phyloP scores from a whole-genome alignment of 1,284 basidiomycete genomes.

The Melampsora larici-populina region DNA sequence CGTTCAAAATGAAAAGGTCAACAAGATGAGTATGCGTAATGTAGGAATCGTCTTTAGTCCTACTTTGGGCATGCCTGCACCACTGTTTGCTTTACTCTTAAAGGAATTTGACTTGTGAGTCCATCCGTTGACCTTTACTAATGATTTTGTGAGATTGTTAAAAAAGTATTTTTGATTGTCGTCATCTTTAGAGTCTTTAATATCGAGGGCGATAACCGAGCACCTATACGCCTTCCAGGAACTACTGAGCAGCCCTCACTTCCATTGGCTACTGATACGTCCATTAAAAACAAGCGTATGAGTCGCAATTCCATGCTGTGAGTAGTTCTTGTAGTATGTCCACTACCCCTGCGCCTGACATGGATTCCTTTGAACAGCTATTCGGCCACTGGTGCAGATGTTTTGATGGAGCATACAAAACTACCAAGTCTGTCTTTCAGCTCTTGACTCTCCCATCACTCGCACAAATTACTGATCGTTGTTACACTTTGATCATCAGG shows the following conservation, averaged over 20 bases:
- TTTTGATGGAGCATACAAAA: constrained; percentile 40
- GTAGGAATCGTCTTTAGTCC: constrained; percentile 97
- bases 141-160: neutral
- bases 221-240: constrained; percentile 26
- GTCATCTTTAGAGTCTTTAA: constrained; percentile 18
- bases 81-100: neutral
- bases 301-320: constrained; percentile 39
- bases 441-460: neutral
- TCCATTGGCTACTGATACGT: too few species aligned
- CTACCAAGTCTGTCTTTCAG: constrained; percentile 1
- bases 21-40: constrained; percentile 99
- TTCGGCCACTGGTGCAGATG: constrained; percentile 34
- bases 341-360: neutral
- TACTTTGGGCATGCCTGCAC: constrained; percentile 88
- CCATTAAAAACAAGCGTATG: constrained; percentile 16
- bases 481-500: constrained; percentile 2
- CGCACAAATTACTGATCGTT: neutral
- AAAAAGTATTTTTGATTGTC: neutral
- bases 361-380: constrained; percentile 12
- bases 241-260: neutral
- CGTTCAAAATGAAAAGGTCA: constrained; percentile 79
- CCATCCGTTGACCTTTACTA: neutral
- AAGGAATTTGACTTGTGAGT: constrained; percentile 41
- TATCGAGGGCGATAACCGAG: constrained; percentile 34
- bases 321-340: neutral